phyloP scores from a whole-genome alignment of 1,139 yeast genomes.

The Taphrina sp. region DNA sequence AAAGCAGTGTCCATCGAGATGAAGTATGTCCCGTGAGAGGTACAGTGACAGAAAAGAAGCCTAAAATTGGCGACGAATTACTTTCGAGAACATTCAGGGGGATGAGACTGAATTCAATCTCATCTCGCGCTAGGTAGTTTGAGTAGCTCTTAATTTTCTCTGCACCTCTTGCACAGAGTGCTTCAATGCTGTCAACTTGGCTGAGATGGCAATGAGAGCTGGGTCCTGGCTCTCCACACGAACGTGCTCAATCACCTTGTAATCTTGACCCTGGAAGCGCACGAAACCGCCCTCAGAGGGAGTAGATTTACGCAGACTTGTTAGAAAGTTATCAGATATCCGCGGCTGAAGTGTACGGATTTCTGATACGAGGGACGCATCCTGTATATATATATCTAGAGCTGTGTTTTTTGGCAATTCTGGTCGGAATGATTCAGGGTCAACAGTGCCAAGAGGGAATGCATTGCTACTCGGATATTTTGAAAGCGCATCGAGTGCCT shows the following conservation, averaged over 20 bases:
- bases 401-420: constrained; percentile 21
- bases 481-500: constrained; percentile 4
- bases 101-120: too few species aligned
- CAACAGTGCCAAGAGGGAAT: constrained; percentile 16
- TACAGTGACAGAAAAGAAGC: too few species aligned
- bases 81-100: too few species aligned
- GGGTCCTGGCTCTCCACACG: constrained; percentile 52
- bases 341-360: constrained; percentile 19
- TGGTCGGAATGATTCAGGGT: constrained; percentile 16
- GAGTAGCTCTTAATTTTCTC: constrained; percentile 16
- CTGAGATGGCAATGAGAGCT: constrained; percentile 47
- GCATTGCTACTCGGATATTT: constrained; percentile 1
- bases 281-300: constrained; percentile 23
- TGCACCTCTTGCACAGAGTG: constrained; percentile 23
- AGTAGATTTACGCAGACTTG: not conserved
- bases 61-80: too few species aligned
- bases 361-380: constrained; percentile 26
- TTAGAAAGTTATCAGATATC: not conserved
- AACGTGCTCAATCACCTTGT: constrained; percentile 47
- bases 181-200: constrained; percentile 45
- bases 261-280: constrained; percentile 37
- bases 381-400: constrained; percentile 23
- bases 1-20: too few species aligned
- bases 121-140: too few species aligned
- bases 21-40: too few species aligned